A percentile compares a stretch with the other conserved stretches of the same genome.
phyloP scores from a whole-genome alignment of 1,139 yeast species.

The Spathaspora sp. region DNA sequence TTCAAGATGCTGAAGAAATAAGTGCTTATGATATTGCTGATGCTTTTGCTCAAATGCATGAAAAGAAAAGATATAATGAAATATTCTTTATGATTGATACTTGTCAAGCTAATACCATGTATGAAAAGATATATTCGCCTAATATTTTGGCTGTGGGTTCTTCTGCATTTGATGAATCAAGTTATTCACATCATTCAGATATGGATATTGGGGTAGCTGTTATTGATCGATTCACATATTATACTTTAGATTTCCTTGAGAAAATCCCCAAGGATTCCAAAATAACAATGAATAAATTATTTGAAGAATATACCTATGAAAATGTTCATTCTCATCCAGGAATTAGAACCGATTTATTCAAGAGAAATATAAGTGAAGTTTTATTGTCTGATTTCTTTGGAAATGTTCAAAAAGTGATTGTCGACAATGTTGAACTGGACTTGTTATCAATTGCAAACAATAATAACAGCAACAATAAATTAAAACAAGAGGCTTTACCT shows the following conservation, averaged over 20 bases:
- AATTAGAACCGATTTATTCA: conserved; percentile 74
- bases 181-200: conserved; percentile 95
- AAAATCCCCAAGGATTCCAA: conserved; percentile 71
- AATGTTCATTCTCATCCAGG: conserved; percentile 93
- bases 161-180: conserved; percentile 83
- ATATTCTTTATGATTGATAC: conserved; percentile 97
- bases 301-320: conserved; percentile 79
- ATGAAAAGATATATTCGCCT: conserved; percentile 87
- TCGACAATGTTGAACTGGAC: conserved; percentile 56
- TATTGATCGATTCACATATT: conserved; percentile 92
- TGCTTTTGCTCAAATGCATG: conserved; percentile 96
- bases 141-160: conserved; percentile 93
- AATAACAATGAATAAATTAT: conserved; percentile 75
- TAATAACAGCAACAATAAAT: background rate
- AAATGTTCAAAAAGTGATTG: conserved; percentile 79
- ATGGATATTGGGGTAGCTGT: conserved; percentile 97
- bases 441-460: conserved; percentile 2
- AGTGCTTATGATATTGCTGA: conserved; percentile 95
- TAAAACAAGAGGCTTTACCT: background rate
- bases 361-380: conserved; percentile 67
- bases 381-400: conserved; percentile 93
- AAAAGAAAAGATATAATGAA: conserved; percentile 91
- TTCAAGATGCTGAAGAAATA: conserved; percentile 97
- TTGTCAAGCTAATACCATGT: conserved; percentile 98
- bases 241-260: conserved; percentile 86